phyloP scores from a whole-genome alignment of 139 green algal species.

The Chlamydomonas sphaeroides region DNA sequence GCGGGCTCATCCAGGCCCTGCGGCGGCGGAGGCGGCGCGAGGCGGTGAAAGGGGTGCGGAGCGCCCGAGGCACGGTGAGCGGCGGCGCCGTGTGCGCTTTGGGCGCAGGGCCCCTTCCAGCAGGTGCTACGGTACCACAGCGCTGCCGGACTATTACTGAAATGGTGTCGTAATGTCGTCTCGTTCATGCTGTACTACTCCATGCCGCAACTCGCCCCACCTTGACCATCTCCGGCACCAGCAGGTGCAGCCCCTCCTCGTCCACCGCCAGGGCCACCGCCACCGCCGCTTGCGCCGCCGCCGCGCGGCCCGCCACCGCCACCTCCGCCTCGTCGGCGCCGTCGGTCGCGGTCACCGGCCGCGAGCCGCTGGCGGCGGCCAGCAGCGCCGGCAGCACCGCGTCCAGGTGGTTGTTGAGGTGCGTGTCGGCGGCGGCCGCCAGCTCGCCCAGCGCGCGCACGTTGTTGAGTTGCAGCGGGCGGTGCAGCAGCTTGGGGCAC shows the following conservation, averaged over 20 bases:
- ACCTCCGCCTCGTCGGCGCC: slow-evolving; percentile 2
- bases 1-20: slow-evolving; percentile 72
- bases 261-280: slow-evolving; percentile 49
- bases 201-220: too few species aligned
- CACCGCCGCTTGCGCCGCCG: slow-evolving; percentile 20
- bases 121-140: too few species aligned
- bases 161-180: too few species aligned
- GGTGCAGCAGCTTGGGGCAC: slow-evolving; percentile 80
- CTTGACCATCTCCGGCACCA: slow-evolving; percentile 80
- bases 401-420: slow-evolving; percentile 76
- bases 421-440: slow-evolving; percentile 46
- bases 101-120: too few species aligned
- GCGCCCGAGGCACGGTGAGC: too few species aligned
- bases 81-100: too few species aligned
- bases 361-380: neutral
- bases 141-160: too few species aligned
- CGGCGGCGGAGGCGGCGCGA: neutral
- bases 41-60: too few species aligned
- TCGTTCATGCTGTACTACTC: too few species aligned
- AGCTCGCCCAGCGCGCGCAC: slow-evolving; percentile 37
- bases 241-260: slow-evolving; percentile 80
- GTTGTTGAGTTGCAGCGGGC: slow-evolving; percentile 57
- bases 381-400: slow-evolving; percentile 81
- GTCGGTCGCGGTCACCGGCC: slow-evolving; percentile 11
- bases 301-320: slow-evolving; percentile 14